Conservation (phyloP, 2,329 filamentous ascomycete species). For the Diplodia mutila region DNA sequence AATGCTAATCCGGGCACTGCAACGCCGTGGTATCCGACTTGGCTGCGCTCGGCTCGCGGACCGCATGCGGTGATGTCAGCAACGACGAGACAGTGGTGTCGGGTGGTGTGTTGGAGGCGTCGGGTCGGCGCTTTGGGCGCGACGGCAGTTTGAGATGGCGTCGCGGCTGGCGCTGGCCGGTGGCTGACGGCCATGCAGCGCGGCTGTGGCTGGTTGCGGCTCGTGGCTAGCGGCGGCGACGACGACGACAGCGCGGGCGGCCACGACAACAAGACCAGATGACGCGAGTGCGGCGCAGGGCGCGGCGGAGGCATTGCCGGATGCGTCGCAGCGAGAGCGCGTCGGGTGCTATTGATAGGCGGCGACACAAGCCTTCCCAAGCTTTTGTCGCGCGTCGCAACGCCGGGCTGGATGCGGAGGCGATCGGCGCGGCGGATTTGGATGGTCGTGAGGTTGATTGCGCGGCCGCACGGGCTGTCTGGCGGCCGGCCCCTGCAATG, state of each 20-base stretch:
- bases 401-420: neutral
- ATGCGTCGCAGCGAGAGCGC: neutral
- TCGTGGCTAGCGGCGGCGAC: neutral
- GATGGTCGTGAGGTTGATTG: slow-evolving; percentile 10
- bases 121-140: neutral
- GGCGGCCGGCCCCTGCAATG: slow-evolving; percentile 5
- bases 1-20: slow-evolving; percentile 13
- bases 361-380: slow-evolving; percentile 18
- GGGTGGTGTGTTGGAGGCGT: neutral
- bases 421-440: slow-evolving; percentile 1
- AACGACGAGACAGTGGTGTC: neutral
- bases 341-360: slow-evolving; percentile 8
- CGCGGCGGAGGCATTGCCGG: neutral
- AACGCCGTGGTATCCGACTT: slow-evolving; percentile 12
- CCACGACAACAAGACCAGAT: neutral
- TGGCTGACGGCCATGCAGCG: neutral
- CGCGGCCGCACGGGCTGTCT: slow-evolving; percentile 13
- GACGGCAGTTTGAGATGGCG: neutral
- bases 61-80: slow-evolving; percentile 12
- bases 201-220: slow-evolving; percentile 8
- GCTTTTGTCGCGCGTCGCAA: neutral
- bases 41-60: neutral
- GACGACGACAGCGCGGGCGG: neutral
- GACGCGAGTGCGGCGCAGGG: neutral
- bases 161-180: neutral